Evolutionary conservation across 2,329 filamentous ascomycete genomes (phyloP), one percentile per base, ranked within the genome.

Genomic region (Aspergillus jensenii): DNA sequence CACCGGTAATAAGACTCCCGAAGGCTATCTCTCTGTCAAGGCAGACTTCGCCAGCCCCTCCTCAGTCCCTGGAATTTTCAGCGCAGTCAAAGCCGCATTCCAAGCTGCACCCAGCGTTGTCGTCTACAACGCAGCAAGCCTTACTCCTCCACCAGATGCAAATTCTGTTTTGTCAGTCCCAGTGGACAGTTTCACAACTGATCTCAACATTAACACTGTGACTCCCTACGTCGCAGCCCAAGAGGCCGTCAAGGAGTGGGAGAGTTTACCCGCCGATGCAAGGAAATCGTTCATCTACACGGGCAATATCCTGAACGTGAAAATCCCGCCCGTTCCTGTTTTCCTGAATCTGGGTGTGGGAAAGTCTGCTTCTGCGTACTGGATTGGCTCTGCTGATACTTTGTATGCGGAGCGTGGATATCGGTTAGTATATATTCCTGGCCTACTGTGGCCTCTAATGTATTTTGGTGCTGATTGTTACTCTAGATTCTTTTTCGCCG

Each of bases 211-310:
- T n/a, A 56, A 56, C 45, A 56, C 45, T 2, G 21, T 33, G 4
- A 45, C 45, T 41, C 15, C 45, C 15, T 56, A 23, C n/a, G 37
- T 44, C 4, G 53, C 53, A 6, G 53, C 53, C 15, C 45, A 56
- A 19, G 21, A 40, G n/a, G 53, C 53, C n/a, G 53, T 48, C 4
- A 14, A 33, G n/a, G 37, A 6, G 11, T 56, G 25, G 23, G 45
- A 25, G 35, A 44, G 2, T 0, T 5, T 56, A 1, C 37, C 21
- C 7, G 9, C 33, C 5, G 37, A 27, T 25, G 21, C 25, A 4
- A 33, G 19, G 17, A 48, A 49, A 17, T 50, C 53, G 14, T 56
- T 56, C 46, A 43, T 56, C 17, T 56, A 56, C 17, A 56, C 53
- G 3, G 53, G 53, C 9, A 56, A 56, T 33, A 7, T 23, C 2